phyloP scores from a whole-genome alignment of 2,329 filamentous ascomycete species.

The Bipolaris gigantea region DNA sequence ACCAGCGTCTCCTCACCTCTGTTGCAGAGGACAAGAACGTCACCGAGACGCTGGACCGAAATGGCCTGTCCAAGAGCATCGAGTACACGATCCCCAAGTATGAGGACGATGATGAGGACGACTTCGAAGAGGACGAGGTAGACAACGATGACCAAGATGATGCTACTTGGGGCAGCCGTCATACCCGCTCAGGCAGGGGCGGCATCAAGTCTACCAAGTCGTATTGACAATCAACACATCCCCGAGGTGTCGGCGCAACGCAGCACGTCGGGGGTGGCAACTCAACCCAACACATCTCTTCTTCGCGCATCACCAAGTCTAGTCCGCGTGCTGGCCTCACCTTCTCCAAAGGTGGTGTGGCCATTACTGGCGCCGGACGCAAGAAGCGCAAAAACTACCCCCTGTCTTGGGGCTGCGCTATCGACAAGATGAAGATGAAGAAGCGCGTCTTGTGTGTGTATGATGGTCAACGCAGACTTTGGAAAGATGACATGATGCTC shows the following conservation, averaged over 20 bases:
- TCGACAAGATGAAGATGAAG: conserved; percentile 96
- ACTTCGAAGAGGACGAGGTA: conserved; percentile 56
- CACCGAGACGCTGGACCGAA: conserved; percentile 45
- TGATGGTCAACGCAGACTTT: conserved; percentile 81
- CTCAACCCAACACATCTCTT: conserved; percentile 35
- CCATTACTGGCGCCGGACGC: conserved; percentile 62
- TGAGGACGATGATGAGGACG: conserved; percentile 55
- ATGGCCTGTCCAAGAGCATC: conserved; percentile 48
- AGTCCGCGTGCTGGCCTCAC: conserved; percentile 64
- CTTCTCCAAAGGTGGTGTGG: conserved; percentile 74
- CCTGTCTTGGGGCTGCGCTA: conserved; percentile 87
- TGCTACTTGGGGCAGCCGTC: conserved; percentile 55
- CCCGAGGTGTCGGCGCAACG: conserved; percentile 50
- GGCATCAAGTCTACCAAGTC: conserved; percentile 56
- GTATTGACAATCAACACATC: conserved; percentile 54
- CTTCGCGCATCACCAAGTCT: conserved; percentile 11
- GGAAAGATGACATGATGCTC: conserved; percentile 99
- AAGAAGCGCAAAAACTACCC: conserved; percentile 95
- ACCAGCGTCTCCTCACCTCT: conserved; percentile 46
- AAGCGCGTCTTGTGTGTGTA: conserved; percentile 94
- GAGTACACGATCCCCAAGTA: conserved; percentile 49
- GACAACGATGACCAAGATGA: conserved; percentile 57
- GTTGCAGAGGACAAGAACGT: conserved; percentile 47
- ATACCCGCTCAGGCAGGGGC: conserved; percentile 53
- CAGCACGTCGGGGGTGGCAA: conserved; percentile 43